Evolutionary conservation across 2,329 filamentous ascomycete species (phyloP).

Genomic region (Orbilia oligospora): DNA sequence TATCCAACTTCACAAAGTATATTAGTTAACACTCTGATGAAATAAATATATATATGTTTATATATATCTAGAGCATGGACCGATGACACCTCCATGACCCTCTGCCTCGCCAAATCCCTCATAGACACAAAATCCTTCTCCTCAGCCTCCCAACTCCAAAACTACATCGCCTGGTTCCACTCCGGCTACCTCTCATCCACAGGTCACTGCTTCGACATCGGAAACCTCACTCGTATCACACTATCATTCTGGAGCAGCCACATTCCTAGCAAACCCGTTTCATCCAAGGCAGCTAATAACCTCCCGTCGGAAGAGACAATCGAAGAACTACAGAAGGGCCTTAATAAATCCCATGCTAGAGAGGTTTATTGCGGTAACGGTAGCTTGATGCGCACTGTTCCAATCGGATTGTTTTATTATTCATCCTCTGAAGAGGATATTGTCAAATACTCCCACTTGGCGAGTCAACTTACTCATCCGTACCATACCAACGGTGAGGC

Average conservation of each 20-base stretch:
- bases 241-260: slow-evolving; percentile 65
- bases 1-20: no score
- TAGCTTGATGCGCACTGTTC: slow-evolving; percentile 68
- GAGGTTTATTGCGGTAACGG: slow-evolving; percentile 66
- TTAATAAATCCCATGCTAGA: slow-evolving; percentile 34
- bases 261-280: slow-evolving; percentile 11
- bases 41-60: neutral
- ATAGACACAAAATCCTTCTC: slow-evolving; percentile 65
- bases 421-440: slow-evolving; percentile 30
- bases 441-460: slow-evolving; percentile 46
- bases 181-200: slow-evolving; percentile 67
- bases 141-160: slow-evolving; percentile 65
- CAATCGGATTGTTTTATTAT: slow-evolving; percentile 66
- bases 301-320: slow-evolving; percentile 61
- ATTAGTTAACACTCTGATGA: neutral
- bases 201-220: slow-evolving; percentile 67
- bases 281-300: neutral
- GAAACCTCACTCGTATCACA: slow-evolving; percentile 65
- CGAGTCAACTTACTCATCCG: slow-evolving; percentile 67
- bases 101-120: slow-evolving; percentile 68
- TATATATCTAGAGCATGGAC: slow-evolving; percentile 67
- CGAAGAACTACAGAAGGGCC: slow-evolving; percentile 15
- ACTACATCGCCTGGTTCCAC: slow-evolving; percentile 67
- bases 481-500: slow-evolving; percentile 66
- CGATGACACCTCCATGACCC: slow-evolving; percentile 69